Evolutionary conservation across 257 asterid species (phyloP).

Genomic region (Nicotiana undulata): DNA sequence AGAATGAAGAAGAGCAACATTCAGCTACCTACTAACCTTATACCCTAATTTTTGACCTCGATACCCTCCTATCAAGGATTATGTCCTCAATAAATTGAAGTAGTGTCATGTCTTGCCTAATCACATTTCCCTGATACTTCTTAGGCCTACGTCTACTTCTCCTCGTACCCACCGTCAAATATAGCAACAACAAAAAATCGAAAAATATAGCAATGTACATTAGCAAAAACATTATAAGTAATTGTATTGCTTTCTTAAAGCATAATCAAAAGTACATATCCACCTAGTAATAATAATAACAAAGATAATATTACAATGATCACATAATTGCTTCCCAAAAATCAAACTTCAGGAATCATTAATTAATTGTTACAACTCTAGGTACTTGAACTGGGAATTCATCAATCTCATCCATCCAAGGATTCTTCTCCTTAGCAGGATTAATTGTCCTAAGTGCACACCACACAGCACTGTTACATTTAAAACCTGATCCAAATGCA

Average conservation of each 20-base stretch:
- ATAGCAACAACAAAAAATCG: too few relatives aligned
- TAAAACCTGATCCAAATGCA: constrained; percentile 52
- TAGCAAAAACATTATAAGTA: not conserved
- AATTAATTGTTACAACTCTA: constrained; percentile 14
- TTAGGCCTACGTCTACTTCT: too few relatives aligned
- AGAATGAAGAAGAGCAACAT: too few relatives aligned
- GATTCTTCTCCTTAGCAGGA: constrained; percentile 43
- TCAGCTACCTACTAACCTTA: too few relatives aligned
- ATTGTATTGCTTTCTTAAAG: not conserved
- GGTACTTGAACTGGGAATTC: constrained; percentile 43
- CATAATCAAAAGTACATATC: not conserved
- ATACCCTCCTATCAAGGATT: too few relatives aligned
- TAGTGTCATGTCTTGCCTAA: too few relatives aligned
- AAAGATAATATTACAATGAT: not conserved
- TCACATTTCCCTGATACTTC: too few relatives aligned
- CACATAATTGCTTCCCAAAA: not conserved
- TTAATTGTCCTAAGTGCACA: constrained; percentile 33
- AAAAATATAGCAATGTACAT: not conserved
- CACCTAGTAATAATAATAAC: not conserved
- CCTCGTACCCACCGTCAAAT: too few relatives aligned
- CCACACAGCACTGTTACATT: constrained; percentile 52
- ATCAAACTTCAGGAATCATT: constrained; percentile 11
- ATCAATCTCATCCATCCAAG: constrained; percentile 49
- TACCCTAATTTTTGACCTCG: too few relatives aligned
- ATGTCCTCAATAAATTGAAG: too few relatives aligned